phyloP scores from a whole-genome alignment of 495 filamentous ascomycete genomes.

The Neurospora sp. region DNA sequence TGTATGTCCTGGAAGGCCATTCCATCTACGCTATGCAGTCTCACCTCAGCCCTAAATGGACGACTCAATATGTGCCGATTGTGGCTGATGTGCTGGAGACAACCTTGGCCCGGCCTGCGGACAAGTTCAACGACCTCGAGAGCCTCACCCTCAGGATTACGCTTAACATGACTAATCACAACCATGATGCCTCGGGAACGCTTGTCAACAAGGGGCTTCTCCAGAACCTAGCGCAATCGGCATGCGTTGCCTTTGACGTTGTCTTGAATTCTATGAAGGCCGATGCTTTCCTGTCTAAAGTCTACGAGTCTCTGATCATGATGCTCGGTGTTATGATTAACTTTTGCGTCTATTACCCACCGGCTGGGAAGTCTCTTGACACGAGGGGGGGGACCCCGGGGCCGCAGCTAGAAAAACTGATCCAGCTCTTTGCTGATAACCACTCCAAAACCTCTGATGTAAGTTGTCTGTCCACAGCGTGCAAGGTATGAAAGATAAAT shows the following conservation, averaged over 20 bases:
- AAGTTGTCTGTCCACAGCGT: conserved; percentile 18
- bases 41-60: conserved; percentile 24
- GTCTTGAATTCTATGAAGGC: conserved; percentile 34
- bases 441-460: conserved; percentile 39
- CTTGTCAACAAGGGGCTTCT: conserved; percentile 53
- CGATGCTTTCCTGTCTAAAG: conserved; percentile 26
- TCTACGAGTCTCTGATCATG: conserved; percentile 64
- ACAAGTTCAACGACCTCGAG: conserved; percentile 25
- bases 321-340: conserved; percentile 83
- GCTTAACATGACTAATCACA: conserved; percentile 84
- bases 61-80: conserved; percentile 27
- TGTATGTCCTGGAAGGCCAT: conserved; percentile 33
- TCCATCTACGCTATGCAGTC: conserved; percentile 32
- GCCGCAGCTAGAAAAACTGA: conserved; percentile 35
- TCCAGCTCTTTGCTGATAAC: conserved; percentile 43
- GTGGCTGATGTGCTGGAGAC: conserved; percentile 28
- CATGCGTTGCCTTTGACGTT: conserved; percentile 27
- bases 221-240: conserved; percentile 37
- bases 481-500: conserved; percentile 35
- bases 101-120: conserved; percentile 21
- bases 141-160: conserved; percentile 54
- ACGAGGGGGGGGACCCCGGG: conserved; percentile 12
- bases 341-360: conserved; percentile 64
- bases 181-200: conserved; percentile 50
- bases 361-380: conserved; percentile 32